Evolutionary conservation across 2,329 filamentous ascomycete genomes (phyloP).

Genomic region (Nannizziopsis barbatae): DNA sequence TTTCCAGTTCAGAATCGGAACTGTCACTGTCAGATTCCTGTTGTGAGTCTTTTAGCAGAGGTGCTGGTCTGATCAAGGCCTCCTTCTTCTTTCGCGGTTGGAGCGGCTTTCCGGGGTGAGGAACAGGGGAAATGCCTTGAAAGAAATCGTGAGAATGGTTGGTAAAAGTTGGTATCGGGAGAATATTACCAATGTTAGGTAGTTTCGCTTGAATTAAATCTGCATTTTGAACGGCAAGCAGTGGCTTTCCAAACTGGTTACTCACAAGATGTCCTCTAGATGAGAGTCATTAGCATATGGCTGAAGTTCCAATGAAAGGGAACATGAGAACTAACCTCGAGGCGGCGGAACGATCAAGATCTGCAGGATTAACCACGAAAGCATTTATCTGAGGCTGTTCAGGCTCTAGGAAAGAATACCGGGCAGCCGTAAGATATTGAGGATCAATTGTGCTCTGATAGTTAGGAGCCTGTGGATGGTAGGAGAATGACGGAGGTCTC

Average conservation of each 20-base stretch:
- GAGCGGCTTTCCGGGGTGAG: conserved; percentile 14
- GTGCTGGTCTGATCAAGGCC: conserved; percentile 6
- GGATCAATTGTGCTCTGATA: conserved; percentile 33
- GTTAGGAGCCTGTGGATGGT: conserved; percentile 17
- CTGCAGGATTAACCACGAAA: conserved; percentile 16
- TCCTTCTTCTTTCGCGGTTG: conserved; percentile 13
- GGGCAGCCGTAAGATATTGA: conserved; percentile 25
- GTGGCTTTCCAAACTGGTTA: neutral
- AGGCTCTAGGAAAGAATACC: conserved; percentile 16
- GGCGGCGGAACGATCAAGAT: conserved; percentile 11
- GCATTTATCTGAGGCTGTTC: conserved; percentile 10
- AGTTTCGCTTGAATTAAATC: neutral
- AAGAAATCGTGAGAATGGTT: neutral
- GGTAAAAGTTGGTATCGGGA: neutral
- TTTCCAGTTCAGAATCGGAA: conserved; percentile 36
- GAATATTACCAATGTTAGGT: neutral
- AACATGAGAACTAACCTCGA: conserved; percentile 7
- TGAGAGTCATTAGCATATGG: neutral
- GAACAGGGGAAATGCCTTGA: conserved; percentile 1
- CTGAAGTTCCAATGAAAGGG: neutral
- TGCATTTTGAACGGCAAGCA: neutral
- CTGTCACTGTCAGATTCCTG: conserved; percentile 36
- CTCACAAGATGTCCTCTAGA: neutral
- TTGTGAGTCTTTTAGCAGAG: conserved; percentile 16
- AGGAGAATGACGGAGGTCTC: conserved; percentile 19